Evolutionary conservation across 2,329 filamentous ascomycete genomes (phyloP).

Genomic region (Colletotrichum echinochloae): DNA sequence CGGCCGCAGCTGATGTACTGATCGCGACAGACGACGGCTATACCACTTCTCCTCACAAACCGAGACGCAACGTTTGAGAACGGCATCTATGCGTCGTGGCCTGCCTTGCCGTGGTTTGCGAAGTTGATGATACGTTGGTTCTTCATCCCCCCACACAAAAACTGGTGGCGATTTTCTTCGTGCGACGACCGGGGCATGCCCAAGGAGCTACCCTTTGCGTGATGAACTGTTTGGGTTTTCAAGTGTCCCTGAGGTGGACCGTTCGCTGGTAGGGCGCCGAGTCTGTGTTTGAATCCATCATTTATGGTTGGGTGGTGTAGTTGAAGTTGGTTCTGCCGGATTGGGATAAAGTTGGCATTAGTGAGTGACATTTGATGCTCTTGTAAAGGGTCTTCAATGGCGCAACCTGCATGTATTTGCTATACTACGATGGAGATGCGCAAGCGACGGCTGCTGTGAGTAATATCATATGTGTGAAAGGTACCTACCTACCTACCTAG

Average conservation of each 20-base stretch:
- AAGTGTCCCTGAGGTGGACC: background rate
- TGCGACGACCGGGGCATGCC: conserved; percentile 48
- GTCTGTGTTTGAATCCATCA: background rate
- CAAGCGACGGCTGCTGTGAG: background rate
- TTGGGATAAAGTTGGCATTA: background rate
- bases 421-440: conserved; percentile 8
- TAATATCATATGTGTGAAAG: background rate
- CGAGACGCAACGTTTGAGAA: conserved; percentile 46
- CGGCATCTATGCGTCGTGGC: conserved; percentile 43
- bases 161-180: conserved; percentile 52
- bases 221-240: conserved; percentile 12
- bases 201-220: conserved; percentile 52
- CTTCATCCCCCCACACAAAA: conserved; percentile 50
- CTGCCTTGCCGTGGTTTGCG: conserved; percentile 45
- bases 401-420: no score
- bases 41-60: conserved; percentile 44
- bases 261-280: background rate
- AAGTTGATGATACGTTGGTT: conserved; percentile 49
- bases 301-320: background rate
- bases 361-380: background rate
- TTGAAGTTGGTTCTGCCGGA: background rate
- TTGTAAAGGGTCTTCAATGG: background rate
- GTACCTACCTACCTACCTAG: background rate
- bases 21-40: conserved; percentile 23
- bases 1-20: conserved; percentile 1